Evolutionary conservation across 169 alveolate genomes (phyloP), one percentile per base, ranked within the genome.

Genomic region (Eimeria acervulina): DNA sequence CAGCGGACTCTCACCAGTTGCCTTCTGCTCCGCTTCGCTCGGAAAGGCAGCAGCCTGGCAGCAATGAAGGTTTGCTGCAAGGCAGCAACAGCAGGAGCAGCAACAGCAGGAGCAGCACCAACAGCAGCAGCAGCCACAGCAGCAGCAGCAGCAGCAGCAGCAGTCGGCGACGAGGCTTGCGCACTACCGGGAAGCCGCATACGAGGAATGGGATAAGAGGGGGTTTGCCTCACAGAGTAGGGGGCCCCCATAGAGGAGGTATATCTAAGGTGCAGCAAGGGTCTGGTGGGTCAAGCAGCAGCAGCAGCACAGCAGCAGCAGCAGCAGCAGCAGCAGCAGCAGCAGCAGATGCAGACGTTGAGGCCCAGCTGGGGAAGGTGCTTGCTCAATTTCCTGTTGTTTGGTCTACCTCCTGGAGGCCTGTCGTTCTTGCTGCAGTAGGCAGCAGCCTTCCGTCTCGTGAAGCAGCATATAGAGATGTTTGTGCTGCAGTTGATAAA

Each of bases 41-140:
- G 12, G 55, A 47, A 7, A 47, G 55, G 55, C 55, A 47, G 55
- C 55, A 47, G 5, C 19, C 55, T 7, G 76, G 76, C 76, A 66
- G 76, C 76, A 66, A 21, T 15, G 28, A 23, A 8, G 76, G 12
- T 23, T 17, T 17, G 5, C 76, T 28, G 12, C 36, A 28, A 23
- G 36, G 76, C 76, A 66, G 76, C 76, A 66, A 17, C 76, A 66
- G 31, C 7, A 66, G 76, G 76, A 66, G 21, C 76, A 66, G 76
- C 76, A 66, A 17, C 40, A 66, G 76, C 76, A 66, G 76, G 28
- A 66, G 31, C 7, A 66, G 76, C 76, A 66, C 28, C 36, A 66
- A 17, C 76, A 23, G 76, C 76, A 26, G 76, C 76, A 26, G 76
- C 76, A 66, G 76, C 76, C 13, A 17, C 76, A 7, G 76, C 31